Percentiles rank a stretch among this genome's conserved stretches.
Conservation (phyloP, 2,329 filamentous ascomycete genomes). For the Fusarium brachygibbosum region DNA sequence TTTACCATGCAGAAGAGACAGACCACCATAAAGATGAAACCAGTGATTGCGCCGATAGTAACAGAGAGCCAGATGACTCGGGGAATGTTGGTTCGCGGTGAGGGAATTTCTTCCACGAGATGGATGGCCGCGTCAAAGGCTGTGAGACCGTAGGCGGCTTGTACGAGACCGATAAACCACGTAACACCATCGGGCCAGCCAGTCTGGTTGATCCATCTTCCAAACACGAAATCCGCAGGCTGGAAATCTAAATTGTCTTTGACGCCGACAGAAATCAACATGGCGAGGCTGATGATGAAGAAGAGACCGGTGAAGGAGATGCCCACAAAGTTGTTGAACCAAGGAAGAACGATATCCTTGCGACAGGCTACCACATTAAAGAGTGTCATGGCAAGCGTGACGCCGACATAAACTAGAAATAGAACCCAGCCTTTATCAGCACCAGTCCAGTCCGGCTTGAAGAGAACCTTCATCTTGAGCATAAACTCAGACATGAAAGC, state of each 20-base stretch:
- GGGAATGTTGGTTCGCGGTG: slow-evolving; percentile 64
- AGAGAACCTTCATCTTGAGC: slow-evolving; percentile 69
- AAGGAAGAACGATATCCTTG: slow-evolving; percentile 55
- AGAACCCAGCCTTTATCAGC: slow-evolving; percentile 64
- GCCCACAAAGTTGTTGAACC: slow-evolving; percentile 70
- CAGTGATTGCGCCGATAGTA: slow-evolving; percentile 61
- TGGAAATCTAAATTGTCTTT: slow-evolving; percentile 61
- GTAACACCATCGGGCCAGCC: slow-evolving; percentile 68
- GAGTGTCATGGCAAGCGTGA: slow-evolving; percentile 62
- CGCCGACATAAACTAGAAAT: slow-evolving; percentile 67
- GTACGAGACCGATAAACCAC: slow-evolving; percentile 71
- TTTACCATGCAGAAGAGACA: slow-evolving; percentile 66
- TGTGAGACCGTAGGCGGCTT: slow-evolving; percentile 65
- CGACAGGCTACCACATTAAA: slow-evolving; percentile 67
- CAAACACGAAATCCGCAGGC: slow-evolving; percentile 65
- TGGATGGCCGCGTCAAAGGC: slow-evolving; percentile 72
- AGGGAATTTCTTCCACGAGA: slow-evolving; percentile 69
- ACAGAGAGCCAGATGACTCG: slow-evolving; percentile 67
- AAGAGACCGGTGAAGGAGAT: slow-evolving; percentile 66
- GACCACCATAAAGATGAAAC: slow-evolving; percentile 66
- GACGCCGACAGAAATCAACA: slow-evolving; percentile 66
- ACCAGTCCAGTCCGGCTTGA: slow-evolving; percentile 62
- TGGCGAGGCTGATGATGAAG: slow-evolving; percentile 63
- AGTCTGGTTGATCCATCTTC: slow-evolving; percentile 59
- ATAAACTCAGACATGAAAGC: slow-evolving; percentile 71